Conservation (phyloP, 176 grass and related monocot species). For the Hordeum vulgare region MorexV3_pseudomolecules_assembly NC_058522.1:95721041-95721540, state of each 20-base stretch:
- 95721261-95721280: neutral
- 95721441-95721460: neutral
- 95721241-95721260: neutral
- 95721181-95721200: neutral
- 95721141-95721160: neutral
- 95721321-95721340: constrained; percentile 95
- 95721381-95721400: constrained; percentile 10
- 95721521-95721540: neutral
- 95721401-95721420: neutral
- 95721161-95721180: neutral
- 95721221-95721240: neutral
- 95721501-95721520: neutral
- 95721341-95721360: constrained; percentile 91
- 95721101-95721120: neutral
- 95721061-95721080: neutral
- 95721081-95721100: neutral
- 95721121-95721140: neutral
- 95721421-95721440: neutral
- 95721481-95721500: constrained; percentile 1
- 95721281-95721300: constrained; percentile 24
- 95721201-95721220: neutral
- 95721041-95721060: neutral
- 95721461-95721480: neutral
- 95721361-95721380: constrained; percentile 36
- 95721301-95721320: constrained; percentile 85